A percentile compares a stretch with the other conserved stretches of the same genome.
Conservation (phyloP, 371 early-diverging fungal species). For the Gilbertella persicaria region DNA sequence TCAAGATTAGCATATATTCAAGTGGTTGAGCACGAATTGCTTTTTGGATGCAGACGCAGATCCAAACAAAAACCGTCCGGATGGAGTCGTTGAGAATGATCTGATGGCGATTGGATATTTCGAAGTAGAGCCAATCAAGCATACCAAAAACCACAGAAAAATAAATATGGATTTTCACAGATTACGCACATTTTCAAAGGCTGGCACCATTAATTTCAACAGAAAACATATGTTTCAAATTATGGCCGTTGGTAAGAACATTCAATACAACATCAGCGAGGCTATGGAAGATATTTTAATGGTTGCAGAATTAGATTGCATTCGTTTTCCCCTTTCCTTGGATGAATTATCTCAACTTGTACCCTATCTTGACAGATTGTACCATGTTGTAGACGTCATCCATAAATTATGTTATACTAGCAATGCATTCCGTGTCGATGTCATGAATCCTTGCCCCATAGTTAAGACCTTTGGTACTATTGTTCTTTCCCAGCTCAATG, state of each 20-base stretch:
- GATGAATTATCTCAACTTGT: conserved; percentile 6
- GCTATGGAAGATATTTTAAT: conserved; percentile 5
- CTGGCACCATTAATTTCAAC: conserved; percentile 6
- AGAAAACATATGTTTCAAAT: conserved; percentile 12
- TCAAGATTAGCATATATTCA: conserved; percentile 6
- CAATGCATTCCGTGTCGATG: conserved; percentile 12
- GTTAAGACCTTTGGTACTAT: too few relatives aligned
- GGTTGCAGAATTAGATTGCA: conserved; percentile 3
- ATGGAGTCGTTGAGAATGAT: conserved; percentile 10
- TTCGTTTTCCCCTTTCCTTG: conserved; percentile 2
- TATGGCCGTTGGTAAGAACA: conserved; percentile 1
- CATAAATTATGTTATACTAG: conserved; percentile 8
- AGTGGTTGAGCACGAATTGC: conserved; percentile 14
- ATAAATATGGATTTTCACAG: conserved; percentile 11
- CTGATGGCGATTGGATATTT: conserved; percentile 6
- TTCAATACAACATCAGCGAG: conserved; percentile 1
- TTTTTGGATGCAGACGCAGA: conserved; percentile 7
- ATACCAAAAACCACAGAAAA: conserved; percentile 8
- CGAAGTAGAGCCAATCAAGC: conserved; percentile 10
- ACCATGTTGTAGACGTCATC: conserved; percentile 13
- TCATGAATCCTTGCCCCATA: too few relatives aligned
- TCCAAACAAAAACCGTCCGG: conserved; percentile 13
- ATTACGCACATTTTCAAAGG: conserved; percentile 7
- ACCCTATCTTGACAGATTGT: conserved; percentile 5
- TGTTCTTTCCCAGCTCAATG: too few relatives aligned